Base-by-base conservation (phyloP, 257 asterid species). In the Orobanche coerulescens region DNA sequence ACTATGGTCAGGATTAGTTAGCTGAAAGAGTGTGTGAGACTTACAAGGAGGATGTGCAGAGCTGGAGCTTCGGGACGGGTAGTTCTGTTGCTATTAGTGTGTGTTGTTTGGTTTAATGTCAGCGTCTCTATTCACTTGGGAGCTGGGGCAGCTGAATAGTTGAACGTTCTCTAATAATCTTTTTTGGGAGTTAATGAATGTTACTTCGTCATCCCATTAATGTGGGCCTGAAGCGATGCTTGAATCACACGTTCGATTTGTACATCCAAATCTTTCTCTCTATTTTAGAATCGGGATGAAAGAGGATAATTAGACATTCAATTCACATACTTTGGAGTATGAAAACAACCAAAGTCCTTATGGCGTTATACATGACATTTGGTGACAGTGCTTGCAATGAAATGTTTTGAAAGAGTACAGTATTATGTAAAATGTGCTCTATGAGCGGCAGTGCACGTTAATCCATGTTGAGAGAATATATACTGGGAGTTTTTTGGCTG, bases 351-450 rank as follows among this genome's bases (percentile, higher is more conserved):
- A 59, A 9, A 16, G 9, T 54, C 44, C 33, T 8, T 47, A 18
- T 47, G 28, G 24, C 20, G 28, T 8, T 23, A 20, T 47, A 12
- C 48, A 44, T 33, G 52, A 42, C 34, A 23, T 43, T 43, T 14
- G 55, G 20, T 61, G 58, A 24, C 12, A 12, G 69, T 52, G 12
- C 69, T 42, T 4, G 65, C 69, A 56, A 33, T 62, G 48, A 33
- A 62, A 65, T 6, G 56, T 19, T 23, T 54, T 56, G 15, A 48
- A 22, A 26, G 13, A 16, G 15, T 33, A 16, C 58, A 42, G 8
- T 50, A 25, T 49, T 19, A 5, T 48, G 19, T 34, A 39, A 58
- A 19, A 23, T 25, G 1, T 48, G n/a, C 25, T 4, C 31, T 40
- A 26, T 59, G 44, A 22, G 15, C 28, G 50, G 62, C 28, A 28